Percentiles rank a stretch among this genome's conserved stretches.
Evolutionary conservation across 331 rosid genomes (phyloP).

Genomic region (Arachis monticola): DNA sequence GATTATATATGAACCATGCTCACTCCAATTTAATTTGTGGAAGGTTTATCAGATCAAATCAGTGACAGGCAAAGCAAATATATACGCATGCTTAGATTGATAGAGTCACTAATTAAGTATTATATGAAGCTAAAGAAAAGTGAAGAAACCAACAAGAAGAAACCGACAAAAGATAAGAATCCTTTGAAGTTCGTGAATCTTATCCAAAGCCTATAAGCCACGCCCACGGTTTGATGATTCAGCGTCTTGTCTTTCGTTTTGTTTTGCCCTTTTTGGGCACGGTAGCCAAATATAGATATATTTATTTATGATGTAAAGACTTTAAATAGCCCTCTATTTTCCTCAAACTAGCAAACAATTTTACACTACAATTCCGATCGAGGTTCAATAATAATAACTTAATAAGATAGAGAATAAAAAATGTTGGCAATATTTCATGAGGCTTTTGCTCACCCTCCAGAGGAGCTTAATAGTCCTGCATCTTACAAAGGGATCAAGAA

Average conservation of each 20-base stretch:
- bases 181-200: slow-evolving; percentile 47
- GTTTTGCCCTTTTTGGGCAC: background rate
- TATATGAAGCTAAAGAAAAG: too few species aligned
- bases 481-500: slow-evolving; percentile 55
- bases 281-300: background rate
- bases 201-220: slow-evolving; percentile 48
- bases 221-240: slow-evolving; percentile 39
- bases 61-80: too few species aligned
- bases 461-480: slow-evolving; percentile 79
- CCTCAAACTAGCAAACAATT: background rate
- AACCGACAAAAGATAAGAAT: slow-evolving; percentile 36
- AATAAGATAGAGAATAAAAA: background rate
- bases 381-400: too few species aligned
- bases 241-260: background rate
- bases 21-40: too few species aligned
- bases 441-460: slow-evolving; percentile 80
- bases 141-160: background rate
- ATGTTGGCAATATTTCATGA: slow-evolving; percentile 85
- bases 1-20: too few species aligned
- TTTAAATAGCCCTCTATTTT: background rate
- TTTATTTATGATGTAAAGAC: slow-evolving; percentile 22
- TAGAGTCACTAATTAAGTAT: too few species aligned
- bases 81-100: too few species aligned
- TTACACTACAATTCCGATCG: background rate
- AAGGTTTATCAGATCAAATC: too few species aligned